phyloP scores from a whole-genome alignment of 441 rosid genomes.

The Jatropha podagrica region DNA sequence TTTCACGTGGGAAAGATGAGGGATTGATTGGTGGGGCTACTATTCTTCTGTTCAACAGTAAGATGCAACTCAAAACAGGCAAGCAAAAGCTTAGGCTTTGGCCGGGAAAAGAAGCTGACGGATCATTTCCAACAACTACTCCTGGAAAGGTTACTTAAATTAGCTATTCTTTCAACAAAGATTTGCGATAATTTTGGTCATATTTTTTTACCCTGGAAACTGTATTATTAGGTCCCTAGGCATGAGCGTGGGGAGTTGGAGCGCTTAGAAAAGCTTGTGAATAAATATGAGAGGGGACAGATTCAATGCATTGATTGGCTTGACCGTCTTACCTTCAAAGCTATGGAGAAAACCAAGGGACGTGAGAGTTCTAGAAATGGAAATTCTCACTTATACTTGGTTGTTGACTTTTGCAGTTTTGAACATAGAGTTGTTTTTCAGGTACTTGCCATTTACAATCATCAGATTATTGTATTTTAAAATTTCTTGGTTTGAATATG shows the following conservation, averaged over 20 bases:
- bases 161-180: neutral
- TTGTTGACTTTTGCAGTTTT: conserved; percentile 87
- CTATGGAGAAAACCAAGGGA: conserved; percentile 81
- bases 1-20: conserved; percentile 79
- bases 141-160: conserved; percentile 86
- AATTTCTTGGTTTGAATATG: neutral
- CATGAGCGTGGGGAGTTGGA: conserved; percentile 94
- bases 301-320: conserved; percentile 89
- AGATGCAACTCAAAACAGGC: conserved; percentile 91
- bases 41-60: conserved; percentile 80
- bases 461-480: neutral
- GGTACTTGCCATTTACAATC: conserved; percentile 41
- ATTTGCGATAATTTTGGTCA: conserved; percentile 9
- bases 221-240: conserved; percentile 68
- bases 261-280: conserved; percentile 86
- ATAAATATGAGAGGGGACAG: conserved; percentile 93
- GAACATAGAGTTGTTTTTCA: conserved; percentile 98
- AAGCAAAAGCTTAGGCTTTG: conserved; percentile 97
- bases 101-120: conserved; percentile 91
- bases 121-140: conserved; percentile 79
- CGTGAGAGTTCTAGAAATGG: conserved; percentile 72
- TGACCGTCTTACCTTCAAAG: conserved; percentile 83
- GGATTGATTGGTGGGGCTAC: conserved; percentile 94
- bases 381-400: conserved; percentile 71
- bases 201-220: neutral